A percentile compares a stretch with the other conserved stretches of the same genome.
Conservation (phyloP, 176 grass and related monocot genomes). For the Otatea glauca region DNA sequence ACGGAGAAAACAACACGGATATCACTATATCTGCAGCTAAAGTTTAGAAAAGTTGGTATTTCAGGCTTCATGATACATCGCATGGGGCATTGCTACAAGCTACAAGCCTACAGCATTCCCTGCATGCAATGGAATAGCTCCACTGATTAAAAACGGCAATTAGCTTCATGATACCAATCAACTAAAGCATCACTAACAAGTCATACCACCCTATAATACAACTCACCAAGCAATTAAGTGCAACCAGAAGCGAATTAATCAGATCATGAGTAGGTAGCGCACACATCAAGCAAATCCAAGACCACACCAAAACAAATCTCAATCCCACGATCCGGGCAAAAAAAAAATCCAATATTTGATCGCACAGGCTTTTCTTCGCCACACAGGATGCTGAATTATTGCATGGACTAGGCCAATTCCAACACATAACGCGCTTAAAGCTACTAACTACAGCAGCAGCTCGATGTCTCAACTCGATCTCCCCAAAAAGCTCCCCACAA, state of each 20-base stretch:
- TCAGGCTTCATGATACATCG: not conserved
- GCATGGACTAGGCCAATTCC: not conserved
- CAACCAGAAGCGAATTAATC: not conserved
- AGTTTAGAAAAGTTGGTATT: not conserved
- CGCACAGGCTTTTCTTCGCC: not conserved
- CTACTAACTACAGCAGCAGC: not conserved
- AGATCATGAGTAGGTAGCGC: not conserved
- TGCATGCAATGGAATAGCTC: constrained; percentile 36
- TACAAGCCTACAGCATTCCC: not conserved
- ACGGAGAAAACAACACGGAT: constrained; percentile 9
- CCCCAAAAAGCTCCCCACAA: not conserved
- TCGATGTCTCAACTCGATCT: not conserved
- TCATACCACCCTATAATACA: constrained; percentile 4
- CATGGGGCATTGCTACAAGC: constrained; percentile 1
- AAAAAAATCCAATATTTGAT: not conserved
- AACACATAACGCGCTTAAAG: not conserved
- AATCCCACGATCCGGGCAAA: not conserved
- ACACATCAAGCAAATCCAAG: not conserved
- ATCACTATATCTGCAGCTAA: not conserved
- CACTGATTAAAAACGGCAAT: not conserved
- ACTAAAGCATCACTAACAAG: constrained; percentile 34
- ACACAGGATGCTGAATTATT: not conserved
- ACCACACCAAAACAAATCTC: not conserved
- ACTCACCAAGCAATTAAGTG: constrained; percentile 3
- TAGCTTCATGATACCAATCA: not conserved